Evolutionary conservation across 2,329 filamentous ascomycete species (phyloP), one percentile per base, ranked within the genome.

Genomic region (Epichloe hybrida): DNA sequence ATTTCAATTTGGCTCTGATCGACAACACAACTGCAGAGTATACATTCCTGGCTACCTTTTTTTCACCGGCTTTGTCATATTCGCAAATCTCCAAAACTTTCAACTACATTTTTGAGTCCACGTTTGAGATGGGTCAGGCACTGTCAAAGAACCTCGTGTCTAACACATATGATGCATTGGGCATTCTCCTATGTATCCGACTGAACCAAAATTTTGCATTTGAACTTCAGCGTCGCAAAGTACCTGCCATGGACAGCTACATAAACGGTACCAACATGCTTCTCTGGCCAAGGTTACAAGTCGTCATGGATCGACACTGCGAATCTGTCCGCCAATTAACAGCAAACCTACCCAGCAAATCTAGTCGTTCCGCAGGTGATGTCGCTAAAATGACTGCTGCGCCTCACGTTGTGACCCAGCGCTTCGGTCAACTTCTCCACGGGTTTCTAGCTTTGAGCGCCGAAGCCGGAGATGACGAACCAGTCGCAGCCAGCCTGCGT

Each of bases 21-120:
- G 93, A 98, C 68, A 98, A 98, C 59, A 86, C 89, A 1, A 90
- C 86, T 2, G 86, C 90, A 36, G 94, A 98, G 66, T 98, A 97
- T 68, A 89, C 87, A 3, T 97, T 98, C 64, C 76, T 97, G 51
- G 86, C 87, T 0, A 79, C 86, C 15, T 95, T 96, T 71, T 97
- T 98, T 71, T 80, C 84, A 7, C 83, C 88, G 0, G 76, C 85
- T 11, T 73, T 88, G 35, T 84, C 83, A 8, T 87, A 86, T 60
- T 76, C 88, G 15, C 75, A 83, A 50, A 85, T 96, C 46, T 88
- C 87, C 21, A 83, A 84, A 46, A 88, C 87, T 58, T 95, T 96
- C 62, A 75, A 80, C 54, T 86, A 90, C 59, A 88, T 96, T 50
- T 96, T 97, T 62, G 85, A 91, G 53, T 85, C 89, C 1, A 90